phyloP scores from a whole-genome alignment of 805 yeast genomes.

The Lipomyces kockii region DNA sequence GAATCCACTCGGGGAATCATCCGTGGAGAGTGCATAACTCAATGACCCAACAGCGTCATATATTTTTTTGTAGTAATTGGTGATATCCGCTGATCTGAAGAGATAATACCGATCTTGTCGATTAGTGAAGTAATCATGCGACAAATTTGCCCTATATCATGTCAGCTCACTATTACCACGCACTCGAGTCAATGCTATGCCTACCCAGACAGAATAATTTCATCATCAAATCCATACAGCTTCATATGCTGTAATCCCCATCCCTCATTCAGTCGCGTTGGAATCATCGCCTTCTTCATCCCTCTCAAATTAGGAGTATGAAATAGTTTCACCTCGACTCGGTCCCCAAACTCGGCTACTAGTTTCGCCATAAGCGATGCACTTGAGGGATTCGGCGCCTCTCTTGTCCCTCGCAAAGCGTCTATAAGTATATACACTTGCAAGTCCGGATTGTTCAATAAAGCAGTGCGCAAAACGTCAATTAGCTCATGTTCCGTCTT shows the following conservation, averaged over 20 bases:
- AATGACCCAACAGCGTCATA: constrained; percentile 69
- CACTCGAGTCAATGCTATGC: neutral
- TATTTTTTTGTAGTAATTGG: constrained; percentile 76
- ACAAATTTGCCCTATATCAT: constrained; percentile 66
- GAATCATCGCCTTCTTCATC: constrained; percentile 64
- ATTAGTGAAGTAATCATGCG: constrained; percentile 89
- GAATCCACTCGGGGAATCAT: constrained; percentile 55
- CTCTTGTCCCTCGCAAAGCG: constrained; percentile 91
- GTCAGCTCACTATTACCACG: neutral
- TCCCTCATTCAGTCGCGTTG: constrained; percentile 87
- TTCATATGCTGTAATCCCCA: constrained; percentile 97
- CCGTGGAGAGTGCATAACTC: constrained; percentile 66
- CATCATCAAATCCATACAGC: constrained; percentile 91
- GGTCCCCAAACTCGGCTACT: constrained; percentile 59
- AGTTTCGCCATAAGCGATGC: constrained; percentile 75
- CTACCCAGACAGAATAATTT: constrained; percentile 75
- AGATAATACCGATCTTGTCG: constrained; percentile 91
- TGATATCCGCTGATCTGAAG: constrained; percentile 59
- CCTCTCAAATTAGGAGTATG: constrained; percentile 87
- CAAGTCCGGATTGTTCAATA: constrained; percentile 62
- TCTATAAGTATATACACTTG: constrained; percentile 78
- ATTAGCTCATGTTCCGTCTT: constrained; percentile 78
- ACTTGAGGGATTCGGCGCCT: constrained; percentile 77
- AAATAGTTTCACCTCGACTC: constrained; percentile 82
- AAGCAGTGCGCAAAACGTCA: constrained; percentile 62